Conservation (phyloP, 2,329 filamentous ascomycete genomes). For the Sclerotinia sclerotiorum region DNA sequence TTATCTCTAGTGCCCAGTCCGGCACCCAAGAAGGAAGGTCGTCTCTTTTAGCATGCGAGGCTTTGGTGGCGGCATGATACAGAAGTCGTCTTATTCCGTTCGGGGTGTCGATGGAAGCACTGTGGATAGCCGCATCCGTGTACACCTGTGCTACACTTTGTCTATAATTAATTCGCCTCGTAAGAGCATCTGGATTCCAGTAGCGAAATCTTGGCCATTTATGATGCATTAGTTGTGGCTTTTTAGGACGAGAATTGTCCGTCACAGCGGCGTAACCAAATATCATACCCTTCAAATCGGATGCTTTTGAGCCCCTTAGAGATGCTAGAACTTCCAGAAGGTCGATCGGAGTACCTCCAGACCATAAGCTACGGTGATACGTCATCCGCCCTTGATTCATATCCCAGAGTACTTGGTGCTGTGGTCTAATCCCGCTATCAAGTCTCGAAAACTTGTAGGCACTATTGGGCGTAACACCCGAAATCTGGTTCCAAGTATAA, state of each 20-base stretch:
- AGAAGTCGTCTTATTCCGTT: not conserved
- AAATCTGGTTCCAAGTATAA: no score
- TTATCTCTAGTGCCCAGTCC: not conserved
- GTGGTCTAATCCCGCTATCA: not conserved
- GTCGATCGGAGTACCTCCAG: not conserved
- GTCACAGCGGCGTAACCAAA: not conserved
- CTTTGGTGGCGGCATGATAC: not conserved
- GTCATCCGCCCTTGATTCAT: not conserved
- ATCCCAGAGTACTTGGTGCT: not conserved
- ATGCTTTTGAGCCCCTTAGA: not conserved
- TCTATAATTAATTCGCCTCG: not conserved
- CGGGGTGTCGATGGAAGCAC: not conserved
- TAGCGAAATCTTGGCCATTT: not conserved
- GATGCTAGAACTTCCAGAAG: not conserved
- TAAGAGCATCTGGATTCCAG: accelerated
- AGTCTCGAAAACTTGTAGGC: no score
- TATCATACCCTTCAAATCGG: not conserved
- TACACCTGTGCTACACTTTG: not conserved
- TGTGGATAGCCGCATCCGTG: not conserved
- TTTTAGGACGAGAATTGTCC: no score
- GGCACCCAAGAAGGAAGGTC: not conserved
- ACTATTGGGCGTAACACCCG: not conserved
- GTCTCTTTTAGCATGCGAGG: not conserved
- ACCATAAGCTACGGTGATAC: not conserved
- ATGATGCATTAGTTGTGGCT: no score